Evolutionary conservation across 768 basidiomycete species (phyloP).

Genomic region (Amanita rubescens): DNA sequence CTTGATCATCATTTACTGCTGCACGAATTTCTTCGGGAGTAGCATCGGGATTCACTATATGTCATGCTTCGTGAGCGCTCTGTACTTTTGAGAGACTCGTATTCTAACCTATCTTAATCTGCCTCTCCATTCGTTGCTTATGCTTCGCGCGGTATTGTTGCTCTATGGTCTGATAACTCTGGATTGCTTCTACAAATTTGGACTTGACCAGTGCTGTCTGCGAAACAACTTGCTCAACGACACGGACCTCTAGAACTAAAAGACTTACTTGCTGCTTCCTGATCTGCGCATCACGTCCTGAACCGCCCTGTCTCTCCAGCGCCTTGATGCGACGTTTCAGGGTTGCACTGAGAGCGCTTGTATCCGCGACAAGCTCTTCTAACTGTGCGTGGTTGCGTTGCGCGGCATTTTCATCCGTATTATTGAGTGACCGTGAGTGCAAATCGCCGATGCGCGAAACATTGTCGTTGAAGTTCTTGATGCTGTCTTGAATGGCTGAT

Average conservation of each 20-base stretch:
- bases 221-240: slow-evolving; percentile 1
- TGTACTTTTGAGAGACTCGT: not conserved
- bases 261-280: slow-evolving; percentile 68
- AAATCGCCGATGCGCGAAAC: slow-evolving; percentile 61
- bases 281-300: slow-evolving; percentile 64
- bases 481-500: slow-evolving; percentile 62
- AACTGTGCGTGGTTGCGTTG: slow-evolving; percentile 56
- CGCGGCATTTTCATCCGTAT: slow-evolving; percentile 61
- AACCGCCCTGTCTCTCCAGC: slow-evolving; percentile 56
- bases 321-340: slow-evolving; percentile 71
- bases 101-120: slow-evolving; percentile 74
- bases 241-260: not conserved
- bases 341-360: slow-evolving; percentile 58
- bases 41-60: slow-evolving; percentile 84
- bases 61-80: slow-evolving; percentile 1
- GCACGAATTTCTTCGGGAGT: slow-evolving; percentile 81
- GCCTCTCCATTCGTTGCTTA: slow-evolving; percentile 76
- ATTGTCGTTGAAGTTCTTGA: slow-evolving; percentile 63
- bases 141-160: slow-evolving; percentile 71
- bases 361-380: slow-evolving; percentile 64
- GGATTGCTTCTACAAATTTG: slow-evolving; percentile 82
- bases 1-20: slow-evolving; percentile 79
- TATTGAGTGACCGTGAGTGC: slow-evolving; percentile 69
- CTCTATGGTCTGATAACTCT: slow-evolving; percentile 79
- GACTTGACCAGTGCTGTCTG: slow-evolving; percentile 59